Evolutionary conservation across 805 yeast species (phyloP).

Genomic region (Zygosaccharomyces bailii): DNA sequence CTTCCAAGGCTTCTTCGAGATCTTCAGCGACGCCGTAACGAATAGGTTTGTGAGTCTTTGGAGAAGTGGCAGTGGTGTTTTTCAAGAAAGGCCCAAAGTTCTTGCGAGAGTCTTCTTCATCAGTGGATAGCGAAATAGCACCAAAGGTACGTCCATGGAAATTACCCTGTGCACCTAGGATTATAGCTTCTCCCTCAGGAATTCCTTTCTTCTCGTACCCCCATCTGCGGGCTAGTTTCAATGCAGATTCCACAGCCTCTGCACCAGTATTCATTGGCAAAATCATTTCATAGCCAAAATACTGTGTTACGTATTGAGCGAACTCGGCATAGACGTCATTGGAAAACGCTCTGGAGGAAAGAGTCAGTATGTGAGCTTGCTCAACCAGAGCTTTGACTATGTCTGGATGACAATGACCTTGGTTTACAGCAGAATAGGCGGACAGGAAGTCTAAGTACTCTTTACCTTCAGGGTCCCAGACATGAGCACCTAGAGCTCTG

Average conservation of each 20-base stretch:
- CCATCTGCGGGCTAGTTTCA: conserved; percentile 96
- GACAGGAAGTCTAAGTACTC: conserved; percentile 89
- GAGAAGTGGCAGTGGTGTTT: conserved; percentile 80
- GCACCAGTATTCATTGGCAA: conserved; percentile 99
- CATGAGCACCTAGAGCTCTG: conserved; percentile 84
- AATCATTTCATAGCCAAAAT: conserved; percentile 85
- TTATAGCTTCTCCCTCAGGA: conserved; percentile 77
- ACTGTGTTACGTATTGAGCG: conserved; percentile 86
- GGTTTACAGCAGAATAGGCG: conserved; percentile 96
- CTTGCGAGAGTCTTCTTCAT: conserved; percentile 77
- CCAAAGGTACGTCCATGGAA: conserved; percentile 97
- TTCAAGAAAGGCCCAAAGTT: conserved; percentile 86
- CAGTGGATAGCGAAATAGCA: conserved; percentile 93
- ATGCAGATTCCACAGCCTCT: conserved; percentile 94
- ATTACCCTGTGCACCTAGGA: conserved; percentile 81
- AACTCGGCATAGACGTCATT: conserved; percentile 82
- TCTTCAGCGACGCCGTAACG: conserved; percentile 87
- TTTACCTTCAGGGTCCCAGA: conserved; percentile 97
- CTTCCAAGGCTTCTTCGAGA: conserved; percentile 72
- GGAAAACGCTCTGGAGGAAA: conserved; percentile 90
- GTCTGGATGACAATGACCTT: conserved; percentile 96
- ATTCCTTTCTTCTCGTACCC: conserved; percentile 87
- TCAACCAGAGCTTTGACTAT: conserved; percentile 80
- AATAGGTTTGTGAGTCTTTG: conserved; percentile 42
- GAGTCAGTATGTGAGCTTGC: conserved; percentile 79